Evolutionary conservation across 2,329 filamentous ascomycete species (phyloP).

Genomic region (Colletotrichum karsti): DNA sequence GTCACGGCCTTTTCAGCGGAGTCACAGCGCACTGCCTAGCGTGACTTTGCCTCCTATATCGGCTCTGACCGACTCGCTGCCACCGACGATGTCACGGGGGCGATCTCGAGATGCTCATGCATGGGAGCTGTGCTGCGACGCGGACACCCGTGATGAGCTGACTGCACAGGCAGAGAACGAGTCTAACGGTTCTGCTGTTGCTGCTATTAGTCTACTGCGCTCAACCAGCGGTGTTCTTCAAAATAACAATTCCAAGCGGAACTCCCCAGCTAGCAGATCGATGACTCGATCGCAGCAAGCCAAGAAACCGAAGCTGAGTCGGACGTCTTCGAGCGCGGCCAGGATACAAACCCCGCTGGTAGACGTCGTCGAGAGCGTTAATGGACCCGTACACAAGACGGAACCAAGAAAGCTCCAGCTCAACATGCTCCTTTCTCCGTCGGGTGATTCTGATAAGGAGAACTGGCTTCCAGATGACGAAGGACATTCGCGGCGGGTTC

Average conservation of each 20-base stretch:
- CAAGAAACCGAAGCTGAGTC: slow-evolving; percentile 71
- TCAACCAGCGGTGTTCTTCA: slow-evolving; percentile 68
- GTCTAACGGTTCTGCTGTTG: slow-evolving; percentile 79
- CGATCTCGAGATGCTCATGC: slow-evolving; percentile 87
- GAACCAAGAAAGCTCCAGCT: slow-evolving; percentile 44
- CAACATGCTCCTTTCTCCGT: slow-evolving; percentile 45
- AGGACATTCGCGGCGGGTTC: slow-evolving; percentile 43
- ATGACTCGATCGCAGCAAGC: slow-evolving; percentile 41
- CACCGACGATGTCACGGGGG: slow-evolving; percentile 68
- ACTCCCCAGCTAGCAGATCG: slow-evolving; percentile 50
- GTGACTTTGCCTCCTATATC: slow-evolving; percentile 67
- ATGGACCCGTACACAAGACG: background rate
- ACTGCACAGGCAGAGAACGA: slow-evolving; percentile 85
- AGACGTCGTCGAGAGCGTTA: background rate
- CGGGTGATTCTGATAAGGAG: slow-evolving; percentile 88
- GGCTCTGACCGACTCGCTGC: slow-evolving; percentile 59
- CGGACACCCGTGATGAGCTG: slow-evolving; percentile 79
- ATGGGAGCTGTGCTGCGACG: slow-evolving; percentile 92
- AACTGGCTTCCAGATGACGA: slow-evolving; percentile 76
- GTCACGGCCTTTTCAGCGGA: slow-evolving; percentile 65
- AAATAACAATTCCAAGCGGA: slow-evolving; percentile 71
- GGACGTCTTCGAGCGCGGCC: slow-evolving; percentile 69
- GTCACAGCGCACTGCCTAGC: slow-evolving; percentile 72
- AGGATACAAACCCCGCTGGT: slow-evolving; percentile 59
- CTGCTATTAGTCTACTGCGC: slow-evolving; percentile 82